Conservation (phyloP, 225 moss, liverwort and hornwort genomes). For the Lunularia cruciata region DNA sequence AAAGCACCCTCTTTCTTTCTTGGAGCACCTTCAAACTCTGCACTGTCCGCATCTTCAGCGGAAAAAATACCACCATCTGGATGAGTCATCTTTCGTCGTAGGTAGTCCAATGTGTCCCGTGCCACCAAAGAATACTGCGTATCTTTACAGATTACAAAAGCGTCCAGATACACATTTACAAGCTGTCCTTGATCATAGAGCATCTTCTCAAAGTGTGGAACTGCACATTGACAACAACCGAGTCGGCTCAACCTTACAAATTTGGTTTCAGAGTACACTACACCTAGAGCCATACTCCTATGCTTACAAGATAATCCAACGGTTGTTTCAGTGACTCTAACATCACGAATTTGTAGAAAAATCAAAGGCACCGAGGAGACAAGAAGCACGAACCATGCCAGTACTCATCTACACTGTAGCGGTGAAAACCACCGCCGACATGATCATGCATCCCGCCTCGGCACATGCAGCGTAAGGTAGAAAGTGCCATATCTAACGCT, state of each 20-base stretch:
- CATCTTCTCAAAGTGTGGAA: slow-evolving; percentile 99
- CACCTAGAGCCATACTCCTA: too few relatives aligned
- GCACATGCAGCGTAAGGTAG: slow-evolving; percentile 80
- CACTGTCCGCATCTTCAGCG: slow-evolving; percentile 97
- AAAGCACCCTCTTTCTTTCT: slow-evolving; percentile 89
- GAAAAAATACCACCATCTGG: slow-evolving; percentile 88
- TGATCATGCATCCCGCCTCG: slow-evolving; percentile 96
- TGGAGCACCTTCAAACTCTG: slow-evolving; percentile 54
- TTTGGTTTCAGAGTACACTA: too few relatives aligned
- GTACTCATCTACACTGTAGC: slow-evolving; percentile 96
- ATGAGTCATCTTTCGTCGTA: slow-evolving; percentile 75
- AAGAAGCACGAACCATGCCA: slow-evolving; percentile 68
- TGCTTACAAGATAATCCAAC: too few relatives aligned
- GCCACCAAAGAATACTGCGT: slow-evolving; percentile 60
- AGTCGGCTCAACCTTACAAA: background rate
- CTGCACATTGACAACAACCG: slow-evolving; percentile 35
- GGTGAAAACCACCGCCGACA: slow-evolving; percentile 95
- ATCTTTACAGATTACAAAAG: slow-evolving; percentile 73
- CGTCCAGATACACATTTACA: slow-evolving; percentile 87
- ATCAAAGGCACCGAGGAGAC: background rate
- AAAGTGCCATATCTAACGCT: slow-evolving; percentile 84
- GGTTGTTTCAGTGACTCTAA: too few relatives aligned
- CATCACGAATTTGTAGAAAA: too few relatives aligned
- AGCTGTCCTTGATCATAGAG: slow-evolving; percentile 97
- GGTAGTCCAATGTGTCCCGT: slow-evolving; percentile 84